A percentile compares a stretch with the other conserved stretches of the same genome.
Evolutionary conservation across 225 moss, liverwort and hornwort species (phyloP).

Genomic region (Marchantia polymorpha): DNA sequence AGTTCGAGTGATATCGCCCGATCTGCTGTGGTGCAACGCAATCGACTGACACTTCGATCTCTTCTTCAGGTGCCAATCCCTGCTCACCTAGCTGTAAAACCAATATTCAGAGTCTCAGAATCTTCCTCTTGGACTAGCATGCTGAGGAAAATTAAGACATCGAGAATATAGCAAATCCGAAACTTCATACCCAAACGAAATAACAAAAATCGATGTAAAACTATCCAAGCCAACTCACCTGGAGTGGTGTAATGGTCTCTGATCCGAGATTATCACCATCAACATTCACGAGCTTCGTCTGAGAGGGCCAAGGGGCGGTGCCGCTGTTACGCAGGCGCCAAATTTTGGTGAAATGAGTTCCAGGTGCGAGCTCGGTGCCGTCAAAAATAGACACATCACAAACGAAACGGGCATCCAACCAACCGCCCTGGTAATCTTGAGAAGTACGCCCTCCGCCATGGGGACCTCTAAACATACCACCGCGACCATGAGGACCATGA

Average conservation of each 20-base stretch:
- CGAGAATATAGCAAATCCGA: too few relatives aligned
- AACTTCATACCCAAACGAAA: background rate
- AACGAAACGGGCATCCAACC: slow-evolving; percentile 81
- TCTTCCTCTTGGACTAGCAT: background rate
- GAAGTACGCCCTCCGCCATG: slow-evolving; percentile 20
- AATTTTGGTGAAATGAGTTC: slow-evolving; percentile 70
- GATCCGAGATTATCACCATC: slow-evolving; percentile 73
- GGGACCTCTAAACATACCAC: background rate
- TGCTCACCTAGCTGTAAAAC: slow-evolving; percentile 17
- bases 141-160: too few relatives aligned
- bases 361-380: slow-evolving; percentile 82
- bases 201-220: background rate
- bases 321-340: slow-evolving; percentile 89
- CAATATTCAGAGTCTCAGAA: background rate
- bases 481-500: too few relatives aligned
- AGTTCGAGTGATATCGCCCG: slow-evolving; percentile 74
- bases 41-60: slow-evolving; percentile 69
- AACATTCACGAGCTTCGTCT: slow-evolving; percentile 64
- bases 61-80: slow-evolving; percentile 55
- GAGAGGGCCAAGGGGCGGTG: slow-evolving; percentile 55
- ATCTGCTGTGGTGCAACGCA: slow-evolving; percentile 63
- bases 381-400: slow-evolving; percentile 86
- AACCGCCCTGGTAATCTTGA: slow-evolving; percentile 30
- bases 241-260: slow-evolving; percentile 32
- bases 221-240: slow-evolving; percentile 28